Base-by-base conservation (phyloP, 139 green algal species). In the Picochlorum sp. region DNA sequence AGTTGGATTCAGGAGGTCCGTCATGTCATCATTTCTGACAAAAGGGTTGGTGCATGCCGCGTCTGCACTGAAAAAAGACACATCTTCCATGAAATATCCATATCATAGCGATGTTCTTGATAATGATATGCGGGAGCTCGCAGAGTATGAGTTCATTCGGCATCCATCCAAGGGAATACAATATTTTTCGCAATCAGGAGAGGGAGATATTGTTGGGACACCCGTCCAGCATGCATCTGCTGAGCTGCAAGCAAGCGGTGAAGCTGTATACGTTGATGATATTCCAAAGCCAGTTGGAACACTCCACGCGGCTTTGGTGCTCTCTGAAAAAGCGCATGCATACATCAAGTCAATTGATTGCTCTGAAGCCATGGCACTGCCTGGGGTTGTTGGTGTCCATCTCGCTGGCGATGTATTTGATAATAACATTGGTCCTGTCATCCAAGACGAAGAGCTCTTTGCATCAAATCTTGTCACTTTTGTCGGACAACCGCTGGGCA, bases 191-290 rank as follows among this genome's bases (percentile, higher is more conserved):
- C 47, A 65, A 45, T 64, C 63, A 18, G 51, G 38, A 1, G 64
- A 72, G 14, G 60, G 73, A 15, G 77, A 80, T 9, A 70, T 88
- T 55, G 86, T 95, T 24, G 92, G 92, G 3, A 69, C 88, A 75
- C 78, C 91, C 18, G 49, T 82, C 45, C 77, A 80, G 8, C 92
- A 98, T 77, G 77, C 85, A 71, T 82, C 90, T n/a, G 92, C 92
- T 6, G 86, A 96, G 59, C 50, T 94, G 65, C 91, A 97, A 84
- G 88, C 93, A 18, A 86, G 65, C 26, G 92, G 92, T 1, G 84
- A 96, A 74, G 92, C 92, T 8, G 26, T 79, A 45, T 98, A 98
- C 76, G 78, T 75, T 5, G 92, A 98, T 57, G 92, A 98, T 69
- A 79, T 96, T 9, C 71, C 77, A 44, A 72, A 88, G n/a, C 78